A percentile compares a stretch with the other conserved stretches of the same genome.
Conservation (phyloP, 768 basidiomycete species). For the Boletus rubescentipes region DNA sequence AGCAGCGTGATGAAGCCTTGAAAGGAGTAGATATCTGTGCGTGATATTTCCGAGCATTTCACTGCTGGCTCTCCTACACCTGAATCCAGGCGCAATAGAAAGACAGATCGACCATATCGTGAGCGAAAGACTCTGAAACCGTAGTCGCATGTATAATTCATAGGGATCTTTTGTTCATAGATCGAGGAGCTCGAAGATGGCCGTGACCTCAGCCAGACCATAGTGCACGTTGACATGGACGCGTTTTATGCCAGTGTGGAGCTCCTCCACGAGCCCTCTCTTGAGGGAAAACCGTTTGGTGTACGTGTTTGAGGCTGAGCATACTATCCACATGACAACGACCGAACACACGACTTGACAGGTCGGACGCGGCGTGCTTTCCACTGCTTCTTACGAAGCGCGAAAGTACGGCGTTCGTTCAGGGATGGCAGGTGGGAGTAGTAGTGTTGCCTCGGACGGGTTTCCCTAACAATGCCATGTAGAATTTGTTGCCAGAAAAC, state of each 20-base stretch:
- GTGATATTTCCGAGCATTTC: conserved; percentile 19
- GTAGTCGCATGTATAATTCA: background rate
- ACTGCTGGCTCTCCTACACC: background rate
- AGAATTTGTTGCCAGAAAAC: conserved; percentile 92
- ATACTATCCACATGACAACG: conserved; percentile 1
- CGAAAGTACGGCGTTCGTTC: conserved; percentile 89
- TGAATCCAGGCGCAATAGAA: conserved; percentile 55
- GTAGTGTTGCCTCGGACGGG: background rate
- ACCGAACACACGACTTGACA: conserved; percentile 17
- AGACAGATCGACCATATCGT: conserved; percentile 68
- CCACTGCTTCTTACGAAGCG: conserved; percentile 91
- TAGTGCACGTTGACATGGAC: conserved; percentile 97
- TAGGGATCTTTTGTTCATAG: conserved; percentile 25
- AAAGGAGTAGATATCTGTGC: conserved; percentile 57
- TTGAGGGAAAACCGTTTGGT: conserved; percentile 72
- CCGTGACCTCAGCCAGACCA: conserved; percentile 76
- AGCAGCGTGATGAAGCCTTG: conserved; percentile 57
- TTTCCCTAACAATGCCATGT: background rate
- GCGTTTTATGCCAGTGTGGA: conserved; percentile 89
- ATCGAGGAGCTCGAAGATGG: conserved; percentile 69
- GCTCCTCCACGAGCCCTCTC: conserved; percentile 58
- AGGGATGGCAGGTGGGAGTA: conserved; percentile 86
- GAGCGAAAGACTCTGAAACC: conserved; percentile 33
- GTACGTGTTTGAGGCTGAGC: conserved; percentile 38
- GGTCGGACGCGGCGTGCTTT: conserved; percentile 83